Evolutionary conservation across 2,329 filamentous ascomycete genomes (phyloP).

Genomic region (Ophiocordyceps camponoti-floridani): DNA sequence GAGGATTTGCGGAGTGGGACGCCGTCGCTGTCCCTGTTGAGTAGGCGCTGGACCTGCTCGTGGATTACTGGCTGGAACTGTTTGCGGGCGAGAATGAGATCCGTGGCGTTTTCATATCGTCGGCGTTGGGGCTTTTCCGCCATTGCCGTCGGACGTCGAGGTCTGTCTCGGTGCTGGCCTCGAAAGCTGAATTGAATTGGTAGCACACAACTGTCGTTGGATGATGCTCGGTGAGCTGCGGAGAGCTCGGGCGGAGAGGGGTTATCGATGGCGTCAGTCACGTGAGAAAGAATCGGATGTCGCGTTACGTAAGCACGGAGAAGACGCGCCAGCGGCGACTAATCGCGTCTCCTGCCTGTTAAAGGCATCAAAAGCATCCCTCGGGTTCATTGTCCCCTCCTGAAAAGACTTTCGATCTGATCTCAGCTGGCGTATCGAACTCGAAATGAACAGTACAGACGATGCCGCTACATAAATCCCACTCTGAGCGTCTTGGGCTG

Average conservation of each 20-base stretch:
- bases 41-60: constrained; percentile 14
- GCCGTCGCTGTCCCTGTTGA: constrained; percentile 13
- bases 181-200: too few species aligned
- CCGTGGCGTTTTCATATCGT: too few species aligned
- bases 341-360: neutral
- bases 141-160: too few species aligned
- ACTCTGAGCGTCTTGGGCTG: constrained; percentile 16
- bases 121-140: too few species aligned
- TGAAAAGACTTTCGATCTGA: neutral
- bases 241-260: too few species aligned
- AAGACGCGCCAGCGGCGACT: neutral
- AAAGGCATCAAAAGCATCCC: neutral
- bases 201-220: too few species aligned
- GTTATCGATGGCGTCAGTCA: neutral
- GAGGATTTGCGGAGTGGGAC: constrained; percentile 6
- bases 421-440: neutral
- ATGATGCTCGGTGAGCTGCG: too few species aligned
- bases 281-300: neutral
- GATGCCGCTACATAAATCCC: constrained; percentile 24
- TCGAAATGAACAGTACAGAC: constrained; percentile 1
- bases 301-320: neutral
- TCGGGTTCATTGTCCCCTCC: neutral
- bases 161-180: too few species aligned
- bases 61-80: constrained; percentile 12
- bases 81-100: constrained; percentile 3